These are phyloP conservation scores for Pseudotsuga menziesii DNA, from an alignment of 75 land plant species.

Conservation along the genomic window DNA sequence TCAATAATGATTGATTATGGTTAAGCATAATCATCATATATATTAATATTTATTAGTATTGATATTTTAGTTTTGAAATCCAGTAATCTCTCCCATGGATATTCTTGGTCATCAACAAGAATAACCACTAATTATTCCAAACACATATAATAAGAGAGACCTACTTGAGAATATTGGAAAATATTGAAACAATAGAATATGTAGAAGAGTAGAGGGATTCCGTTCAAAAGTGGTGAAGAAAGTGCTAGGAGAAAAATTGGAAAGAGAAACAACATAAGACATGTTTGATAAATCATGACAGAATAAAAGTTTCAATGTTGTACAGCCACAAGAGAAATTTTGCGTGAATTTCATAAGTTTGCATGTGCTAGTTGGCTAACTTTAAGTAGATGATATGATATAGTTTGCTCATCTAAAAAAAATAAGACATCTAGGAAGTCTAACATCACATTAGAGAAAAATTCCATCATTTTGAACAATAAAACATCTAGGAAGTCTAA, in stretches of 20 bases:
- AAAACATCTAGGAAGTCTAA: slow-evolving; percentile 86
- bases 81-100: no score
- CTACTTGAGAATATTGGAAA: no score
- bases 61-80: no score
- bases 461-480: no score
- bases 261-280: slow-evolving; percentile 62
- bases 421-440: slow-evolving; percentile 82
- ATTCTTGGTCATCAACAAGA: no score
- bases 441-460: slow-evolving; percentile 95
- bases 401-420: slow-evolving; percentile 86
- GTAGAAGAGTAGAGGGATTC: slow-evolving; percentile 88
- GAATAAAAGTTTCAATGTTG: slow-evolving; percentile 78
- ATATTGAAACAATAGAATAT: no score
- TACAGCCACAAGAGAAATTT: slow-evolving; percentile 85
- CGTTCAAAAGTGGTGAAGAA: slow-evolving; percentile 79
- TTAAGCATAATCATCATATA: no score
- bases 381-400: slow-evolving; percentile 85
- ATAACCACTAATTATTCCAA: no score
- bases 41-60: no score
- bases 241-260: slow-evolving; percentile 51
- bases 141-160: no score
- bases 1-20: no score
- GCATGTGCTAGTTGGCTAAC: slow-evolving; percentile 88
- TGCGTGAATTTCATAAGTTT: slow-evolving; percentile 80
- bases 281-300: slow-evolving; percentile 66